These are phyloP conservation scores for Hyphodiscus sp. DNA, from an alignment of 2,329 filamentous ascomycete genomes.

Conservation along the genomic window DNA sequence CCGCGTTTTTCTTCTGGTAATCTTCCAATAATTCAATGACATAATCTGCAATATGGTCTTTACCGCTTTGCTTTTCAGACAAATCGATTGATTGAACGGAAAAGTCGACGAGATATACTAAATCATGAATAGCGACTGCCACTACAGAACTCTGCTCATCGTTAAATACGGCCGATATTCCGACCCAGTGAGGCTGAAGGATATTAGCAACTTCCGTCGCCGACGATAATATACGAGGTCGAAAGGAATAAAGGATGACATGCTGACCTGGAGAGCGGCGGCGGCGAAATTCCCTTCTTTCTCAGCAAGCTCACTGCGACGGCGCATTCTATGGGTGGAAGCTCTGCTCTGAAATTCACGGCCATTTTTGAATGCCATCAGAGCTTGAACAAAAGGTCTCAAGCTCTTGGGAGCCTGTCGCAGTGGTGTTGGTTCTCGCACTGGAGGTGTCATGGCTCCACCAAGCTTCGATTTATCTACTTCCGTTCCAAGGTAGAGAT, in stretches of 20 bases:
- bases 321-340: constrained; percentile 11
- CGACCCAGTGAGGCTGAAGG: constrained; percentile 51
- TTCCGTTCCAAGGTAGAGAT: too few relatives aligned
- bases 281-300: constrained; percentile 19
- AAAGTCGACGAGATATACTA: constrained; percentile 69
- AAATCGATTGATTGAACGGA: constrained; percentile 52
- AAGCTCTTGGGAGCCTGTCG: constrained; percentile 11
- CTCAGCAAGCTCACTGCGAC: constrained; percentile 13
- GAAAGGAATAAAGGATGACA: background rate
- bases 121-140: constrained; percentile 66
- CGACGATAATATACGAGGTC: too few relatives aligned
- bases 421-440: too few relatives aligned
- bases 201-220: background rate
- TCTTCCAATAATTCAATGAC: constrained; percentile 48
- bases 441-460: too few relatives aligned
- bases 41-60: constrained; percentile 50
- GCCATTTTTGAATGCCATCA: constrained; percentile 20
- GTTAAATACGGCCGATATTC: constrained; percentile 50
- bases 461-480: too few relatives aligned
- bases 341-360: constrained; percentile 11
- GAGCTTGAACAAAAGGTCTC: constrained; percentile 17
- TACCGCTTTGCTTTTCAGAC: constrained; percentile 32
- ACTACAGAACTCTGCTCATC: constrained; percentile 48
- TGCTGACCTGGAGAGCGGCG: constrained; percentile 13
- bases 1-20: constrained; percentile 59